phyloP scores from a whole-genome alignment of 495 filamentous ascomycete genomes.

The Penicillium subrubescens region DNA sequence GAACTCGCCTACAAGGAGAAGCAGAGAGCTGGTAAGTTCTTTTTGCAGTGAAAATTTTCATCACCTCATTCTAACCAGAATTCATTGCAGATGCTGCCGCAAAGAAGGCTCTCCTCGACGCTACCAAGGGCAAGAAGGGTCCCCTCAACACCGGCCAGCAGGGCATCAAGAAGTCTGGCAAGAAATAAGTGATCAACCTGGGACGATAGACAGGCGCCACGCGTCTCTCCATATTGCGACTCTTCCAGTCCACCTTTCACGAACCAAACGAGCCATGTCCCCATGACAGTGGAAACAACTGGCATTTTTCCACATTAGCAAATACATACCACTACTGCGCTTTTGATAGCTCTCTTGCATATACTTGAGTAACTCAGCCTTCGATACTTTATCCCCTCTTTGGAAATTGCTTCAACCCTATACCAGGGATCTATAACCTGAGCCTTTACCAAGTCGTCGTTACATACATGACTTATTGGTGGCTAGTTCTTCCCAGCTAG shows the following conservation, averaged over 20 bases:
- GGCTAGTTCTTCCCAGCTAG: background rate
- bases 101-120: conserved; percentile 70
- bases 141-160: conserved; percentile 74
- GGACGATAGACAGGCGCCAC: background rate
- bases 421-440: background rate
- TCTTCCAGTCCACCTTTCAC: conserved; percentile 23
- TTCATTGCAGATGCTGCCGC: conserved; percentile 68
- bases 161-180: conserved; percentile 89
- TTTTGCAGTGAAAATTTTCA: no score
- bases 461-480: background rate
- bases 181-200: conserved; percentile 61
- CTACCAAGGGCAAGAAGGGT: conserved; percentile 59
- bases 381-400: background rate
- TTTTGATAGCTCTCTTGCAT: background rate
- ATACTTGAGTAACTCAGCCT: background rate
- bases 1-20: conserved; percentile 75
- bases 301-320: conserved; percentile 14
- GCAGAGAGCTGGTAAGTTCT: conserved; percentile 65
- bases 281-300: conserved; percentile 18
- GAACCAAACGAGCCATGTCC: conserved; percentile 40
- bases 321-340: conserved; percentile 5
- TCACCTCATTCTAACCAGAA: background rate
- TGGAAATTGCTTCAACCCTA: background rate
- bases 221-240: background rate
- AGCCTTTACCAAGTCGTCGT: background rate